phyloP scores from a whole-genome alignment of 2,329 filamentous ascomycete genomes.

The Aspergillus hortae region DNA sequence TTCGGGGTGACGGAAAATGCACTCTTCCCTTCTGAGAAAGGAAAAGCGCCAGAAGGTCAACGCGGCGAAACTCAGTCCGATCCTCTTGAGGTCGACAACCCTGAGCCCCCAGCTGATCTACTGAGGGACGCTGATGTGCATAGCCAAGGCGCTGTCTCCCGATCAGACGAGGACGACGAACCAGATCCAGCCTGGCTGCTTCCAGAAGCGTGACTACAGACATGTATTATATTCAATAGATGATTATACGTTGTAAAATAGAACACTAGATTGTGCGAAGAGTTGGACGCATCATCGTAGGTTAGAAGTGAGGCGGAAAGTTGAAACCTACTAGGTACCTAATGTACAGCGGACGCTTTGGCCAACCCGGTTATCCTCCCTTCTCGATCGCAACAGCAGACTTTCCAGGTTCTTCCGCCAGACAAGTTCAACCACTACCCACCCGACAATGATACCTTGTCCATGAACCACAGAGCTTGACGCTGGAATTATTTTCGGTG shows the following conservation, averaged over 20 bases:
- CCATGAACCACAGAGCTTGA: background rate
- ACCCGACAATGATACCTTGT: background rate
- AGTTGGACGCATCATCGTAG: background rate
- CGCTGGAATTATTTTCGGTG: background rate
- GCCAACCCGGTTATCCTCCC: no score
- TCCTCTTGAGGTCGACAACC: constrained; percentile 25
- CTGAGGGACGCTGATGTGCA: constrained; percentile 26
- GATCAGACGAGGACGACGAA: constrained; percentile 38
- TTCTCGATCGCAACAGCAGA: no score
- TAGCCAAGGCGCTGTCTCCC: constrained; percentile 16
- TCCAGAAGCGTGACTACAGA: constrained; percentile 20
- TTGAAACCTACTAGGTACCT: no score
- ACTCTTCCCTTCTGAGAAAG: constrained; percentile 6
- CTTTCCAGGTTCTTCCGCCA: background rate
- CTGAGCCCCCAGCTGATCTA: constrained; percentile 37
- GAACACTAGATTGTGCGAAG: background rate
- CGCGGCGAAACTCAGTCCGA: constrained; percentile 12
- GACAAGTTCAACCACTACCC: background rate
- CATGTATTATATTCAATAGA: background rate
- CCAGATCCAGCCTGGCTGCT: constrained; percentile 44
- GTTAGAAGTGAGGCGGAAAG: no score
- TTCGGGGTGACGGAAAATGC: constrained; percentile 27
- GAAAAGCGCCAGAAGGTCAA: constrained; percentile 4
- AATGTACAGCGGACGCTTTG: no score
- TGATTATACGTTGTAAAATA: background rate